phyloP scores from a whole-genome alignment of 2,329 filamentous ascomycete species.

The Ophiosphaerella herpotricha region DNA sequence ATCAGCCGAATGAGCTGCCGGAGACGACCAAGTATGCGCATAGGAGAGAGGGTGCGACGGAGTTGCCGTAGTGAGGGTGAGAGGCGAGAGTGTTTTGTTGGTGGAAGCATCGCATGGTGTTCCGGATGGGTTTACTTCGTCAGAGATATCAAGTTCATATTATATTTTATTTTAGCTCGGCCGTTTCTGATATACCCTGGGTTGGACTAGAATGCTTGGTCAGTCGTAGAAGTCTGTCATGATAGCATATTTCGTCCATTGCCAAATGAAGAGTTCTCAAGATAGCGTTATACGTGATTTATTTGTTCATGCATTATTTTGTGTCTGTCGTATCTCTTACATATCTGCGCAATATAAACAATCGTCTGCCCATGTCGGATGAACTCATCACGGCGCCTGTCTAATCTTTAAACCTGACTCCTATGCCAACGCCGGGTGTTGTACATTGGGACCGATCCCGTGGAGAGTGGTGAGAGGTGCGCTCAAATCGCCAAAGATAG shows the following conservation, averaged over 20 bases:
- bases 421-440: constrained; percentile 3
- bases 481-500: constrained; percentile 4
- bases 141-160: no score
- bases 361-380: neutral
- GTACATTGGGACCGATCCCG: constrained; percentile 6
- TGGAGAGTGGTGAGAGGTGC: constrained; percentile 9
- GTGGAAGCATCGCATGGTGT: no score
- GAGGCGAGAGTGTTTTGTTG: neutral
- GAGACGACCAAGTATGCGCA: constrained; percentile 24
- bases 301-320: constrained; percentile 6
- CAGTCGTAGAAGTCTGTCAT: no score
- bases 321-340: constrained; percentile 6
- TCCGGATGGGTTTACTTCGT: no score
- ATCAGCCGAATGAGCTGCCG: constrained; percentile 15
- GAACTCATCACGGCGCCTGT: neutral
- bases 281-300: neutral
- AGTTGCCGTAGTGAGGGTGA: constrained; percentile 11
- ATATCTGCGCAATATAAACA: constrained; percentile 5
- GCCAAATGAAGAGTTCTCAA: no score
- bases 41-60: neutral
- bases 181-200: no score
- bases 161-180: no score
- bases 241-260: no score
- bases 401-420: constrained; percentile 1
- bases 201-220: no score